Conservation (phyloP, 192 early-diverging fungal genomes). For the Coemansia erecta region DNA sequence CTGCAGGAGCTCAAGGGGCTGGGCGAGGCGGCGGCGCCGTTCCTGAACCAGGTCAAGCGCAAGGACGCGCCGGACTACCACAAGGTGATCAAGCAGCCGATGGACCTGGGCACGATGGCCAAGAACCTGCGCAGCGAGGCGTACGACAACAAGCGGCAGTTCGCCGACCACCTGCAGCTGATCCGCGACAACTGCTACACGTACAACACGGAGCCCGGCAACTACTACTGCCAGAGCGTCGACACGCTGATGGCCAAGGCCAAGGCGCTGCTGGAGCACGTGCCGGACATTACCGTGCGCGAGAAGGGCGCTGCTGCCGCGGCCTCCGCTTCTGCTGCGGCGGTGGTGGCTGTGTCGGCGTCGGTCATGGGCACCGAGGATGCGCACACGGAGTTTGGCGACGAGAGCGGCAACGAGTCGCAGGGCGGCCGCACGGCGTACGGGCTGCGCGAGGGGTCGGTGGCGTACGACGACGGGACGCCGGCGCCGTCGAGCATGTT, state of each 20-base stretch:
- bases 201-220: constrained; percentile 89
- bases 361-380: constrained; percentile 53
- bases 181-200: constrained; percentile 91
- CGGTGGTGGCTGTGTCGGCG: constrained; percentile 26
- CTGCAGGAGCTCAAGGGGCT: constrained; percentile 79
- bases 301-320: constrained; percentile 49
- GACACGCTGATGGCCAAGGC: constrained; percentile 77
- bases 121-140: constrained; percentile 78
- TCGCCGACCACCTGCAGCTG: constrained; percentile 81
- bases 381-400: constrained; percentile 57
- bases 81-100: constrained; percentile 90
- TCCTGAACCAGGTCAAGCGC: constrained; percentile 82
- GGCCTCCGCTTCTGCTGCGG: constrained; percentile 22
- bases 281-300: constrained; percentile 79
- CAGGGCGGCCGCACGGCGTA: constrained; percentile 22
- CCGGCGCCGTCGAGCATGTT: constrained; percentile 12
- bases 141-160: constrained; percentile 87
- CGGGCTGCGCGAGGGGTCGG: constrained; percentile 30
- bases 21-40: constrained; percentile 79
- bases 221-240: constrained; percentile 83
- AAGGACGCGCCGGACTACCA: constrained; percentile 92
- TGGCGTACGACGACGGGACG: constrained; percentile 26
- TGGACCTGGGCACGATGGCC: constrained; percentile 91
- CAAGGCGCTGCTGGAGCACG: constrained; percentile 67
- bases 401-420: constrained; percentile 57